A percentile compares a stretch with the other conserved stretches of the same genome.
Evolutionary conservation across 2,329 filamentous ascomycete species (phyloP).

Genomic region (Bisporella sp.): DNA sequence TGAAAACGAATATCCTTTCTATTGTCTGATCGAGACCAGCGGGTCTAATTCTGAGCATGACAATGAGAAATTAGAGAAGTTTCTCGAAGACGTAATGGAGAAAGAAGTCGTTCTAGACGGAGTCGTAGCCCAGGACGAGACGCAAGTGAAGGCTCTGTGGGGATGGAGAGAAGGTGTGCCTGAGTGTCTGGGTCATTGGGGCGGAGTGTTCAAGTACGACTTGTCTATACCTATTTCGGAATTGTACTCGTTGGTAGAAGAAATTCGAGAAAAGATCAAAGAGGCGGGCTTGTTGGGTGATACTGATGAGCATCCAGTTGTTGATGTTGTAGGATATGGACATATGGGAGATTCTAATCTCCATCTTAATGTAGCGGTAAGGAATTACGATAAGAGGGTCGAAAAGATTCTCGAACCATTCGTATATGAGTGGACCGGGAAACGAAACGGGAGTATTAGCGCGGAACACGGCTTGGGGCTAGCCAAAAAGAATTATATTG

Average conservation of each 20-base stretch:
- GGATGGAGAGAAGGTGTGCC: constrained; percentile 89
- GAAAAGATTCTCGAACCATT: constrained; percentile 87
- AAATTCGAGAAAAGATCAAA: constrained; percentile 66
- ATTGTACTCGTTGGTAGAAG: constrained; percentile 84
- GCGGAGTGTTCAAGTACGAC: constrained; percentile 98
- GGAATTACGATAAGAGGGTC: constrained; percentile 78
- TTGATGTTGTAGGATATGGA: constrained; percentile 90
- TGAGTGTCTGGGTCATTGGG: constrained; percentile 81
- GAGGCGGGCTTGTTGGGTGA: constrained; percentile 72
- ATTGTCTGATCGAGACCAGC: constrained; percentile 93
- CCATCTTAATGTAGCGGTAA: constrained; percentile 82
- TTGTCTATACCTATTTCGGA: constrained; percentile 85
- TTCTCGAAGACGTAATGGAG: constrained; percentile 87
- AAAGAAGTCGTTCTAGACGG: constrained; percentile 83
- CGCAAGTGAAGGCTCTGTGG: constrained; percentile 82
- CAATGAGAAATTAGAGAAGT: constrained; percentile 79
- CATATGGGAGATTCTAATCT: constrained; percentile 98
- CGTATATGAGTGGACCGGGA: constrained; percentile 94
- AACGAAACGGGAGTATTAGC: constrained; percentile 86
- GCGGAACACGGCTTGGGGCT: constrained; percentile 92
- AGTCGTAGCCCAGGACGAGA: constrained; percentile 87
- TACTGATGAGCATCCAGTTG: constrained; percentile 67
- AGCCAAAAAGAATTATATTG: constrained; percentile 92
- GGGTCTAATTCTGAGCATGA: constrained; percentile 94
- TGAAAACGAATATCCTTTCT: constrained; percentile 82